Evolutionary conservation across 2,329 filamentous ascomycete species (phyloP).

Genomic region (Scorias spongiosa): DNA sequence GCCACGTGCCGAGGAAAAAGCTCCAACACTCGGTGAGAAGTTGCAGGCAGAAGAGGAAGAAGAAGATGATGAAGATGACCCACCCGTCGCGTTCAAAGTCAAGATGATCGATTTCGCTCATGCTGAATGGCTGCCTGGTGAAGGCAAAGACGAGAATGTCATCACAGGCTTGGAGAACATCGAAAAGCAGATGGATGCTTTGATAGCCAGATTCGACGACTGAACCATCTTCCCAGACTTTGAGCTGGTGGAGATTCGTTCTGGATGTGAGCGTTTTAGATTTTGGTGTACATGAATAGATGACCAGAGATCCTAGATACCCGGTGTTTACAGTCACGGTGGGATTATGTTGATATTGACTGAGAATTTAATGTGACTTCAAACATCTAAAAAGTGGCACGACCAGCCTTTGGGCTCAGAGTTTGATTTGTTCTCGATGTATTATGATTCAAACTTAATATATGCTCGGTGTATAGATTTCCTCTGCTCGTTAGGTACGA

Average conservation of each 20-base stretch:
- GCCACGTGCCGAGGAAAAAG: constrained; percentile 16
- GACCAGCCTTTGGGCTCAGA: too few species aligned
- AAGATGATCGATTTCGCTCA: constrained; percentile 97
- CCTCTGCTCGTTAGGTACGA: too few species aligned
- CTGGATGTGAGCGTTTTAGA: not conserved
- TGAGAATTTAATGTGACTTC: too few species aligned
- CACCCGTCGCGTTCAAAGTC: constrained; percentile 56
- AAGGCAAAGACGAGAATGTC: constrained; percentile 81
- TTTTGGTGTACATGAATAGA: not conserved
- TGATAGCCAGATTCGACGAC: constrained; percentile 13
- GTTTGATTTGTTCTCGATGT: too few species aligned
- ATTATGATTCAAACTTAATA: too few species aligned
- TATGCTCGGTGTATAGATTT: too few species aligned
- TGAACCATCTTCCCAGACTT: not conserved
- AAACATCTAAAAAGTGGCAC: too few species aligned
- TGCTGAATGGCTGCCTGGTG: constrained; percentile 64
- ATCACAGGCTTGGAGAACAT: constrained; percentile 45
- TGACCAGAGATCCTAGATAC: not conserved
- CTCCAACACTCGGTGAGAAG: constrained; percentile 6
- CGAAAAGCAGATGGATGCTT: constrained; percentile 17
- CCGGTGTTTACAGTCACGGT: too few species aligned
- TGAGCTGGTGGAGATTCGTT: too few species aligned
- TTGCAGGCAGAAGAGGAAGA: constrained; percentile 35
- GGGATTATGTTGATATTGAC: too few species aligned
- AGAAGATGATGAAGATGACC: constrained; percentile 34